Evolutionary conservation across 163 green algal species (phyloP).

Genomic region (Scenedesmus sp.): DNA sequence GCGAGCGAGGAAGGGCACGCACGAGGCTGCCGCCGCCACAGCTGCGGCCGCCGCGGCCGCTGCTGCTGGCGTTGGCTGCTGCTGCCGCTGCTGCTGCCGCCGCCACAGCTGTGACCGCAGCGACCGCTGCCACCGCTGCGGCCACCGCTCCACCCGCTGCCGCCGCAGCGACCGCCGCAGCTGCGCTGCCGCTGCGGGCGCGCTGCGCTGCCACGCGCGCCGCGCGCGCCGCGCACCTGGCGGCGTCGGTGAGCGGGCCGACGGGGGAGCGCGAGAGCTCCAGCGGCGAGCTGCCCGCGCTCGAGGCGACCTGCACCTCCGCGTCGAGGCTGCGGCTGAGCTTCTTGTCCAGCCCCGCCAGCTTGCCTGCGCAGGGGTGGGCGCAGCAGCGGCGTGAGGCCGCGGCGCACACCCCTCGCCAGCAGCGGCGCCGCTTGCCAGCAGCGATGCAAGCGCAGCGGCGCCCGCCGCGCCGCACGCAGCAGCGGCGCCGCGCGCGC

Average conservation of each 20-base stretch:
- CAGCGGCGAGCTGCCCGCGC: slow-evolving; percentile 62
- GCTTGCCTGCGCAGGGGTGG: slow-evolving; percentile 82
- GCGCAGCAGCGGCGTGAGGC: not conserved
- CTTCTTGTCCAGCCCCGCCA: slow-evolving; percentile 97
- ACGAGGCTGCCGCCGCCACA: too few species aligned
- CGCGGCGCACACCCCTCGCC: not conserved
- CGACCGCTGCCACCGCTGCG: not conserved
- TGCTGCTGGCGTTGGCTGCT: not conserved
- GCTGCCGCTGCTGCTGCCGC: not conserved
- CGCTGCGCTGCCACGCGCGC: too few species aligned
- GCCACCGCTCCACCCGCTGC: not conserved
- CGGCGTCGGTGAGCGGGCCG: slow-evolving; percentile 79
- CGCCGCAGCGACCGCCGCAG: too few species aligned
- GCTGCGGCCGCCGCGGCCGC: not conserved
- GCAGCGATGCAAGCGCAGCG: slow-evolving; percentile 1
- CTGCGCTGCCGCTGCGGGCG: too few species aligned
- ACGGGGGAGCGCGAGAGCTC: slow-evolving; percentile 87
- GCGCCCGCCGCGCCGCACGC: not conserved
- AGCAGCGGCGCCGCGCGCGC: slow-evolving; percentile 40
- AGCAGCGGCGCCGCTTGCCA: not conserved
- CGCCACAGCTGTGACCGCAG: not conserved
- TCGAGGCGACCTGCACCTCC: slow-evolving; percentile 73
- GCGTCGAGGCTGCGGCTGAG: slow-evolving; percentile 91
- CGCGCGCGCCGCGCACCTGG: slow-evolving; percentile 55
- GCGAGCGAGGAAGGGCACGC: too few species aligned